Percentiles rank a stretch among this genome's conserved stretches.
Evolutionary conservation across 192 early-diverging fungal species (phyloP).

Genomic region (Mortierella alpina): DNA sequence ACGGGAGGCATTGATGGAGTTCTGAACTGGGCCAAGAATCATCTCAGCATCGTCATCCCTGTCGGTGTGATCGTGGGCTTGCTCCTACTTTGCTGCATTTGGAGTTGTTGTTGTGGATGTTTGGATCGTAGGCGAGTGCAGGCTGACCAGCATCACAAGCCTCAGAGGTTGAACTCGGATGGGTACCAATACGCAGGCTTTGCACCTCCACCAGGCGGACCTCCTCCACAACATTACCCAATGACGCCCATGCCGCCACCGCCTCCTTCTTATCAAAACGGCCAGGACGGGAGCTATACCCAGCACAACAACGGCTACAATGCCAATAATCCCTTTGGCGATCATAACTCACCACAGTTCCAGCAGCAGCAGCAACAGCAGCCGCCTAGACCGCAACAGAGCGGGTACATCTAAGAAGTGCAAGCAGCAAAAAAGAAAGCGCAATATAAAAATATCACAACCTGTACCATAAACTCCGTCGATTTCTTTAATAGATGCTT

Average conservation of each 20-base stretch:
- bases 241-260: conserved; percentile 24
- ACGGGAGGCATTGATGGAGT: conserved; percentile 38
- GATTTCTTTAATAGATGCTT: background rate
- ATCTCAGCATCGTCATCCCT: conserved; percentile 60
- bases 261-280: conserved; percentile 22
- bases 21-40: conserved; percentile 56
- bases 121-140: conserved; percentile 11
- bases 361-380: background rate
- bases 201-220: conserved; percentile 11
- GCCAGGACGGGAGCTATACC: background rate
- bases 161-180: conserved; percentile 12
- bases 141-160: conserved; percentile 1
- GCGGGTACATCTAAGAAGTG: conserved; percentile 31
- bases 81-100: conserved; percentile 52
- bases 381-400: background rate
- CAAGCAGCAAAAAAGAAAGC: background rate
- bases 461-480: background rate
- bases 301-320: conserved; percentile 12
- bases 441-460: background rate
- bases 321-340: conserved; percentile 22
- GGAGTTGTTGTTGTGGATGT: conserved; percentile 52
- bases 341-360: conserved; percentile 17
- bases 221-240: conserved; percentile 30
- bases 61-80: conserved; percentile 50
- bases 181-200: conserved; percentile 17